Base-by-base conservation (phyloP, 768 basidiomycete species). In the Neoboletus magnificus region DNA sequence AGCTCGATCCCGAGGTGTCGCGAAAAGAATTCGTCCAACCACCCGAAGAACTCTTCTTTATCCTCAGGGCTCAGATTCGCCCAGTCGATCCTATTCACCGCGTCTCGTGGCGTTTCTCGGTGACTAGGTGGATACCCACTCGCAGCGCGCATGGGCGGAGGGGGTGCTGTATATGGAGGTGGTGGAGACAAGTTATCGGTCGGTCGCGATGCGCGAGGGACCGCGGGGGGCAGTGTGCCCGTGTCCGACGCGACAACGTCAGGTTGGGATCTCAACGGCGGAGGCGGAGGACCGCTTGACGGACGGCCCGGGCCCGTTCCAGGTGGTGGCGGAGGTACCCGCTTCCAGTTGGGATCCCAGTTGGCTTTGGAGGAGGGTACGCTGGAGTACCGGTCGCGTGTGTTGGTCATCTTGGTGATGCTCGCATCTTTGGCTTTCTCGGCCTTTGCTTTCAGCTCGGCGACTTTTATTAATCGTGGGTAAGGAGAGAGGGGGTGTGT, bases 21-120 rank as follows among this genome's bases (percentile, higher is more conserved):
- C 16, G 81, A 77, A 63, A 92, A 92, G 71, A 85, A 91, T 63
- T 91, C 89, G 66, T 92, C 89, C 22, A 92, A 74, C 89, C 89
- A 91, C 56, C 71, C 71, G 69, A 91, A 92, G 65, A 92, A 87
- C 25, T 75, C 81, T 30, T 81, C 73, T 65, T 89, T 91, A 63
- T 92, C 88, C 65, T 85, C 78, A 22, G 67, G 63, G 2, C 82
- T 80, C 45, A 92, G 75, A 66, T 87, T 83, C 6, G 77, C 68
- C 89, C 89, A 92, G 65, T 89, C 83, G 30, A 91, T 81, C 39
- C 56, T 62, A 16, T 61, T 39, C 39, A 30, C 50, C 32, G 12
- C 36, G 13, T 57, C 58, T 9, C n/a, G 50, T 12, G 52, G 33
- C n/a, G 55, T 9, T 9, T 46, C 43, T 11, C 50, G 55, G 18